These are phyloP conservation scores for Rhizopus stolonifer DNA, from an alignment of 371 early-diverging fungal species.

Conservation along the genomic window DNA sequence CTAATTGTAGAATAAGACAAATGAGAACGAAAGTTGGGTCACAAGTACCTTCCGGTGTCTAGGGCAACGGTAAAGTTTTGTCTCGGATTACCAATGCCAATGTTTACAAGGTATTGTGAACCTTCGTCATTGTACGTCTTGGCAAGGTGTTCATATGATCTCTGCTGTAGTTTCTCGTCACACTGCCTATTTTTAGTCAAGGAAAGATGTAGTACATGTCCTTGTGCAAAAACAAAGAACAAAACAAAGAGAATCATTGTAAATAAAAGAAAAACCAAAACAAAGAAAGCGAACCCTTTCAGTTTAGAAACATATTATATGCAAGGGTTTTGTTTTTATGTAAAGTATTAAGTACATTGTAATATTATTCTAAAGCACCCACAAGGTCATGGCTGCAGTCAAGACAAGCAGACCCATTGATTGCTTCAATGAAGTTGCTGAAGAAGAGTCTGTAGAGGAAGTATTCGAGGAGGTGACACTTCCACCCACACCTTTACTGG, in stretches of 20 bases:
- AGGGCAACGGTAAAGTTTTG: conserved; percentile 22
- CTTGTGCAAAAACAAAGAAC: neutral
- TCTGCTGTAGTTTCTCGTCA: neutral
- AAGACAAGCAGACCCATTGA: too few species aligned
- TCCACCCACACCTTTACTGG: conserved; percentile 38
- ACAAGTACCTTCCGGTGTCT: conserved; percentile 22
- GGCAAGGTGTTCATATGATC: neutral
- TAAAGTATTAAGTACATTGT: too few species aligned
- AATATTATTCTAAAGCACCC: too few species aligned
- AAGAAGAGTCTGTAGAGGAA: neutral
- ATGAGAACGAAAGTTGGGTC: too few species aligned
- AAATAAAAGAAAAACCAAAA: too few species aligned
- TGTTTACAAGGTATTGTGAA: conserved; percentile 15
- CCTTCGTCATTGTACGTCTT: conserved; percentile 14
- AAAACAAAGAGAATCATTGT: too few species aligned
- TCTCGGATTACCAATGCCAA: conserved; percentile 18
- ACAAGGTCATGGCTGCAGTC: too few species aligned
- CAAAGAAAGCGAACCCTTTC: too few species aligned
- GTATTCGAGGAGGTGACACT: conserved; percentile 19
- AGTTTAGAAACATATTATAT: too few species aligned
- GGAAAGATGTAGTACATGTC: neutral
- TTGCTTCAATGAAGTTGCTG: too few species aligned
- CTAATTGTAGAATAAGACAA: neutral
- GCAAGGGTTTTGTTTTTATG: too few species aligned
- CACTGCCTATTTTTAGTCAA: neutral